These are phyloP conservation scores for Hanseniaspora hatyaiensis DNA, from an alignment of 805 yeast species.

Conservation along the genomic window DNA sequence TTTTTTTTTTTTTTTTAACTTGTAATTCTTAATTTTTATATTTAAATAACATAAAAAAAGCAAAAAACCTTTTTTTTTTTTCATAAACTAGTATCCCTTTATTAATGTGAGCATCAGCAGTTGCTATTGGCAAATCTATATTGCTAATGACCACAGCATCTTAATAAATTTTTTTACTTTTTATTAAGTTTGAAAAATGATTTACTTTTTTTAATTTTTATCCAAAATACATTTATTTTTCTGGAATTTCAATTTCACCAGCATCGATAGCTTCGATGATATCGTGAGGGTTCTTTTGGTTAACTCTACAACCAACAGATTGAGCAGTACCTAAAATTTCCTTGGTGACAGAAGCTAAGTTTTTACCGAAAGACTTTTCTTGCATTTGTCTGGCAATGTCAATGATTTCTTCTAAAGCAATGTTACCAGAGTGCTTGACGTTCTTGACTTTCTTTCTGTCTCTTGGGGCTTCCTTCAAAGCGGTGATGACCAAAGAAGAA, in stretches of 20 bases:
- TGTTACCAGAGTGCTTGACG: slow-evolving; percentile 98
- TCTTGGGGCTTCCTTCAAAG: slow-evolving; percentile 99
- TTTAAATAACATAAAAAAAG: slow-evolving; percentile 9
- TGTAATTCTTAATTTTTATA: background rate
- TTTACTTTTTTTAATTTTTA: no score
- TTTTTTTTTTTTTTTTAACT: slow-evolving; percentile 17
- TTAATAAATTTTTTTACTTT: background rate
- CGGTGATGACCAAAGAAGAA: slow-evolving; percentile 96
- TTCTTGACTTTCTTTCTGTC: slow-evolving; percentile 99
- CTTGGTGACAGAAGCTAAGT: slow-evolving; percentile 90
- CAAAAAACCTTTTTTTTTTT: background rate
- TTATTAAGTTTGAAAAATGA: no score
- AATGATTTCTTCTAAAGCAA: slow-evolving; percentile 88
- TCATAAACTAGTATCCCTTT: no score
- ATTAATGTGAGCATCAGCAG: no score
- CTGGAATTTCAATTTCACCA: slow-evolving; percentile 79
- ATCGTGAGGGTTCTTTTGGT: slow-evolving; percentile 98
- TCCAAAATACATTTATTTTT: slow-evolving; percentile 26
- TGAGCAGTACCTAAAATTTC: slow-evolving; percentile 99
- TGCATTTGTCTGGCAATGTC: slow-evolving; percentile 97
- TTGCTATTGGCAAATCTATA: no score
- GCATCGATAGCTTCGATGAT: slow-evolving; percentile 95
- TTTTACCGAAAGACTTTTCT: slow-evolving; percentile 96
- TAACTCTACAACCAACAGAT: slow-evolving; percentile 98
- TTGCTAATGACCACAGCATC: no score